phyloP scores from a whole-genome alignment of 495 filamentous ascomycete genomes.

The Xylaria nigripes region DNA sequence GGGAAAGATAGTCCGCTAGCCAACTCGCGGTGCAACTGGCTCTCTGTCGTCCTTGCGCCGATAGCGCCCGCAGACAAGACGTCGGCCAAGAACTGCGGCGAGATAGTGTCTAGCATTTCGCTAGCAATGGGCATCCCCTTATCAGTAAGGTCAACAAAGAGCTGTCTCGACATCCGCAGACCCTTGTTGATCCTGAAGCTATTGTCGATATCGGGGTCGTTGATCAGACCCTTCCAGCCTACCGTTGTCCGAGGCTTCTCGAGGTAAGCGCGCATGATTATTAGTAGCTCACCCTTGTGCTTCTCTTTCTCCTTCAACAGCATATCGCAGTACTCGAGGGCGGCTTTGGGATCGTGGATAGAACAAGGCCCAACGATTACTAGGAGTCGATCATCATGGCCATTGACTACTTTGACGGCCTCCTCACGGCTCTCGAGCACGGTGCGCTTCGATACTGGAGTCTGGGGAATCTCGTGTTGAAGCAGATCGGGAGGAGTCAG shows the following conservation, averaged over 20 bases:
- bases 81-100: slow-evolving; percentile 96
- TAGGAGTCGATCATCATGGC: slow-evolving; percentile 67
- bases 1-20: slow-evolving; percentile 93
- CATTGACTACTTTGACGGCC: slow-evolving; percentile 70
- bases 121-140: slow-evolving; percentile 97
- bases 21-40: slow-evolving; percentile 88
- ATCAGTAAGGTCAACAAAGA: slow-evolving; percentile 90
- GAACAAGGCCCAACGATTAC: slow-evolving; percentile 96
- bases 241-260: slow-evolving; percentile 99
- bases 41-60: slow-evolving; percentile 91
- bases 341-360: slow-evolving; percentile 90
- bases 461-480: slow-evolving; percentile 87
- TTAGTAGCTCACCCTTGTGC: slow-evolving; percentile 79
- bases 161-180: slow-evolving; percentile 71
- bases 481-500: slow-evolving; percentile 89
- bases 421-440: slow-evolving; percentile 77
- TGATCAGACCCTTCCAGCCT: slow-evolving; percentile 98
- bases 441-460: slow-evolving; percentile 64
- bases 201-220: slow-evolving; percentile 97
- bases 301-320: slow-evolving; percentile 79
- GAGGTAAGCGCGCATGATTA: slow-evolving; percentile 97
- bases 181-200: slow-evolving; percentile 99
- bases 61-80: slow-evolving; percentile 85
- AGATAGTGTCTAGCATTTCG: slow-evolving; percentile 99
- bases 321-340: slow-evolving; percentile 86